These are phyloP conservation scores for Grigorovia transvaalensis DNA, from an alignment of 805 yeast genomes.

Conservation along the genomic window DNA sequence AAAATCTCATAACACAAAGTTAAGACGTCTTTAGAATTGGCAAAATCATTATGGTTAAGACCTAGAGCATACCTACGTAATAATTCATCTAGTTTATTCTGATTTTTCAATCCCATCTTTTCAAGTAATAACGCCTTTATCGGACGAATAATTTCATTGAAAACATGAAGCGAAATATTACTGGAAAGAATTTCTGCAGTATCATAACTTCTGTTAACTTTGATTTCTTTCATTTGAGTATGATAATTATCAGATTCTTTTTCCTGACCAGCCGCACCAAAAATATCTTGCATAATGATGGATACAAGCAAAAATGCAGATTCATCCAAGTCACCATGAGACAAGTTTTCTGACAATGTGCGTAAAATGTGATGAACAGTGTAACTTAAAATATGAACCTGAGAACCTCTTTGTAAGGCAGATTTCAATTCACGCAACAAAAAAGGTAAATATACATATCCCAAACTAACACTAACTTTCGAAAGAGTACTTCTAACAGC, in stretches of 20 bases:
- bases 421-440: constrained; percentile 66
- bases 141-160: constrained; percentile 55
- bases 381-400: constrained; percentile 82
- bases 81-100: constrained; percentile 68
- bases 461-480: constrained; percentile 52
- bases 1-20: constrained; percentile 66
- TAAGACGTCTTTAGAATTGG: constrained; percentile 47
- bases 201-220: constrained; percentile 78
- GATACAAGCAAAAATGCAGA: constrained; percentile 50
- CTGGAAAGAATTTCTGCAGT: constrained; percentile 69
- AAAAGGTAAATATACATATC: constrained; percentile 63
- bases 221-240: constrained; percentile 81
- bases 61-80: constrained; percentile 73
- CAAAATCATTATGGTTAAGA: constrained; percentile 55
- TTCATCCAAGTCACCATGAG: constrained; percentile 69
- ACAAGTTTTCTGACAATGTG: constrained; percentile 36
- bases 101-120: constrained; percentile 55
- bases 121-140: constrained; percentile 53
- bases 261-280: constrained; percentile 87
- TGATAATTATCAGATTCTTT: constrained; percentile 90
- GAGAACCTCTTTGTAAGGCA: constrained; percentile 82
- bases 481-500: constrained; percentile 68
- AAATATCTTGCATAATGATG: constrained; percentile 81
- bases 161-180: constrained; percentile 47
- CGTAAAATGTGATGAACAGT: constrained; percentile 69